These are phyloP conservation scores for Colletotrichum chlorophyti DNA, from an alignment of 2,329 filamentous ascomycete species.

Conservation along the genomic window DNA sequence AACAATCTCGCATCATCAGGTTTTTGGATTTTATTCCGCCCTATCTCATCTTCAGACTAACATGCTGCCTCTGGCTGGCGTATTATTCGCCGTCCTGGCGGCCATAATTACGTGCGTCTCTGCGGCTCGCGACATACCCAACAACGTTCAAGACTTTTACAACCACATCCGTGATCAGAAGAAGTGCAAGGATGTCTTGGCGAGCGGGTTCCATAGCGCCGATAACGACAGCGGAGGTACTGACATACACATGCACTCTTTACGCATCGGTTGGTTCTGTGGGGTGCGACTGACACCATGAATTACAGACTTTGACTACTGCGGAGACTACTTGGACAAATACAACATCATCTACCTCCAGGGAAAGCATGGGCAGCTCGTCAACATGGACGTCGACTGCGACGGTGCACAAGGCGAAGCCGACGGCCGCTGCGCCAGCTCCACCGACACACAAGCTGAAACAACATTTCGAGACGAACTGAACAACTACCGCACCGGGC, in stretches of 20 bases:
- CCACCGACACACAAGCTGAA: slow-evolving; percentile 49
- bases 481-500: slow-evolving; percentile 42
- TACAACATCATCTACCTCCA: slow-evolving; percentile 56
- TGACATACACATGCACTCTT: neutral
- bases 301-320: slow-evolving; percentile 47
- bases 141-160: slow-evolving; percentile 49
- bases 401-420: slow-evolving; percentile 55
- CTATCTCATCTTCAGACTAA: neutral
- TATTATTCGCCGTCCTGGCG: neutral
- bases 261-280: no score
- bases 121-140: slow-evolving; percentile 45
- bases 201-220: slow-evolving; percentile 48
- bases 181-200: slow-evolving; percentile 45
- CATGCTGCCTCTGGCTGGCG: neutral
- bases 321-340: slow-evolving; percentile 50
- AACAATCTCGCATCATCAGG: no score
- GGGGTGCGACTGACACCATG: no score
- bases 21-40: no score
- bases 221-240: slow-evolving; percentile 44
- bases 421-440: slow-evolving; percentile 52
- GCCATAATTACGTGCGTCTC: neutral
- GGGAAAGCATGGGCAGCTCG: slow-evolving; percentile 47
- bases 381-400: slow-evolving; percentile 66
- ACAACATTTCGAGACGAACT: slow-evolving; percentile 55
- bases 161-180: slow-evolving; percentile 44